Evolutionary conservation across 2,329 filamentous ascomycete genomes (phyloP).

Genomic region (Trichoderma koningiopsis): DNA sequence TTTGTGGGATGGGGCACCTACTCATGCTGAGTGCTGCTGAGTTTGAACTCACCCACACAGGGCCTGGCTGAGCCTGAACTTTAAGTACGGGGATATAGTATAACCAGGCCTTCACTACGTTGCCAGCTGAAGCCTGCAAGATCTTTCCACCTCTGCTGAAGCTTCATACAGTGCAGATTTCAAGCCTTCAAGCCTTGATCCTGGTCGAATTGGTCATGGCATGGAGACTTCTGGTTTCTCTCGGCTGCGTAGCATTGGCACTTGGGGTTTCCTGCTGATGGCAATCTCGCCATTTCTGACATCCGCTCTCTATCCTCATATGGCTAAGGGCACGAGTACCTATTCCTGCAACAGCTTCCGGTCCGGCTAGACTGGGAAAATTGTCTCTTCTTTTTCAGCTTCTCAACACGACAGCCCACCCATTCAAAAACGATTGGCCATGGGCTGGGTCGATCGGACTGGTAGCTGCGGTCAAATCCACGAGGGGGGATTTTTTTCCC

Average conservation of each 20-base stretch:
- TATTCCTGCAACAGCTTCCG: background rate
- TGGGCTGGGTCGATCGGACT: background rate
- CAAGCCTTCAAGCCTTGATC: background rate
- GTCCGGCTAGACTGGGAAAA: background rate
- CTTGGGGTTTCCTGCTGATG: background rate
- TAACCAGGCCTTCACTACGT: background rate
- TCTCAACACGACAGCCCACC: background rate
- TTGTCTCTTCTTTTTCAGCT: background rate
- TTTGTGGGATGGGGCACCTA: slow-evolving; percentile 10
- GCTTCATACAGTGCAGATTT: background rate
- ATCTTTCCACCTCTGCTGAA: background rate
- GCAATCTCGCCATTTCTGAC: background rate
- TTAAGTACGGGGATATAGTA: background rate
- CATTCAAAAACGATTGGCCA: background rate
- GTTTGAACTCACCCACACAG: background rate
- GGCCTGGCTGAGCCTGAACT: background rate
- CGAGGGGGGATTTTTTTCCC: background rate
- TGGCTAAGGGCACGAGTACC: background rate
- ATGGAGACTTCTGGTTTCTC: background rate
- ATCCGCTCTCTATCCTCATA: background rate
- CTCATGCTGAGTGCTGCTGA: background rate
- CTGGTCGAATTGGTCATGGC: background rate
- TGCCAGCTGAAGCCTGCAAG: background rate
- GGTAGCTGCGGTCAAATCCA: slow-evolving; percentile 5
- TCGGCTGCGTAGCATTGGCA: background rate